Percentiles rank a stretch among this genome's conserved stretches.
These are phyloP conservation scores for Colletotrichum chrysophilum DNA, from an alignment of 2,329 filamentous ascomycete species.

Conservation along the genomic window DNA sequence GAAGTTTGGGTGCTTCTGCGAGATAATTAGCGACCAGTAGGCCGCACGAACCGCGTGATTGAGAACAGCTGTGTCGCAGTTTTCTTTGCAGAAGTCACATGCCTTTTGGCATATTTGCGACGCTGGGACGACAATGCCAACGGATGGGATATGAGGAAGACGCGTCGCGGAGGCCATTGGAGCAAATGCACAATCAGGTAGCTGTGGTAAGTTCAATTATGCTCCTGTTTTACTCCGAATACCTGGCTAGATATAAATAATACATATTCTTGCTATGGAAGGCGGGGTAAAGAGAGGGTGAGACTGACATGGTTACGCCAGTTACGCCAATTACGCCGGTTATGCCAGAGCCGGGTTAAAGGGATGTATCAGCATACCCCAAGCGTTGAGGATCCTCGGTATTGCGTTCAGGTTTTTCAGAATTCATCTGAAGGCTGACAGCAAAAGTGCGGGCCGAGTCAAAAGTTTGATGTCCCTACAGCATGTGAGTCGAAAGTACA, in stretches of 20 bases:
- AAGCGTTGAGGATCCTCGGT: no score
- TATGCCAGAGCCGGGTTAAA: no score
- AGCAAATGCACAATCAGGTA: no score
- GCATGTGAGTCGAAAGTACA: no score
- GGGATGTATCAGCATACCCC: no score
- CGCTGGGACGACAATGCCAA: accelerated
- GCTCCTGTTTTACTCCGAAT: accelerated
- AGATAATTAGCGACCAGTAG: not conserved
- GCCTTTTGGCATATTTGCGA: not conserved
- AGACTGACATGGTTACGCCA: not conserved
- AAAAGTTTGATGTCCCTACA: no score
- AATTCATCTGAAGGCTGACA: no score
- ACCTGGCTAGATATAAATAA: accelerated
- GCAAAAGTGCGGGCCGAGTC: no score
- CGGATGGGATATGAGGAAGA: not conserved
- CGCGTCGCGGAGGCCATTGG: not conserved
- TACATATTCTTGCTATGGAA: not conserved
- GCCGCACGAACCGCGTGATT: not conserved
- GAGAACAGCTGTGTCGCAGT: not conserved
- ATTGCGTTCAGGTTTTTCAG: no score
- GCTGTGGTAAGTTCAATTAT: accelerated
- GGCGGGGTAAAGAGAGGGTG: not conserved
- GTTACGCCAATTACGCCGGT: not conserved
- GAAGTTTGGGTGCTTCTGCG: not conserved
- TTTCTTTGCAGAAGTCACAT: not conserved